Base-by-base conservation (phyloP, 176 grass and related monocot species). In the Stipa capillata region DNA sequence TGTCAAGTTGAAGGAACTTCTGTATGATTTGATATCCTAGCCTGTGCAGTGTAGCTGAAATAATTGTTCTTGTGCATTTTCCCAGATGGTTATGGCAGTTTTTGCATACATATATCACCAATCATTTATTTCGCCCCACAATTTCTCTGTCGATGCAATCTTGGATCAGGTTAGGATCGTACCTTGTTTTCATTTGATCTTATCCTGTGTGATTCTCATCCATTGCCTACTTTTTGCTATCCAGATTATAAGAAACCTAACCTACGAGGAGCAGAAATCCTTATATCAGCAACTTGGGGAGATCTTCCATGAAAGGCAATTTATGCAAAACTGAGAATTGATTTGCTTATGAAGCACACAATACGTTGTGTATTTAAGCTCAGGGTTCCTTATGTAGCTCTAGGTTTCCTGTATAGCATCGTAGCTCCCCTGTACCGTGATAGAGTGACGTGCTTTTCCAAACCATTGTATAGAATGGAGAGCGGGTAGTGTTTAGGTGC, bases 31-130 rank as follows among this genome's bases (percentile, higher is more conserved):
- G 5, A 37, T 77, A 70, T 69, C 43, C 29, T 41, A 48, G 9
- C 11, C 13, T 41, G 41, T 61, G 18, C 12, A 40, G 14, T 77
- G 15, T 50, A 84, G 43, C 56, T 85, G 17, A 76, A 59, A 56
- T 17, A 23, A 40, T 79, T 56, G 45, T 62, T 45, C 45, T 28
- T 13, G 39, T 85, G 24, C 8, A 55, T 89, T 89, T 80, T 37
- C 16, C 8, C 86, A 99, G 97, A 99, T 99, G 97, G 97, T 96
- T 77, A 99, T 99, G 92, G 97, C 97, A 54, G 97, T 99, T 41
- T 99, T 99, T 76, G 97, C 97, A 35, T 99, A 99, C 71, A 99
- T 95, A 93, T 99, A 99, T 73, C 90, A 93, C 87, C 92, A 99
- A 65, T 99, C 97, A 48, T 99, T 99, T 73, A 91, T 99, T 74